Percentiles rank a stretch among this genome's conserved stretches.
Evolutionary conservation across 495 filamentous ascomycete genomes (phyloP).

Genomic region (Chlorociboria aeruginascens): DNA sequence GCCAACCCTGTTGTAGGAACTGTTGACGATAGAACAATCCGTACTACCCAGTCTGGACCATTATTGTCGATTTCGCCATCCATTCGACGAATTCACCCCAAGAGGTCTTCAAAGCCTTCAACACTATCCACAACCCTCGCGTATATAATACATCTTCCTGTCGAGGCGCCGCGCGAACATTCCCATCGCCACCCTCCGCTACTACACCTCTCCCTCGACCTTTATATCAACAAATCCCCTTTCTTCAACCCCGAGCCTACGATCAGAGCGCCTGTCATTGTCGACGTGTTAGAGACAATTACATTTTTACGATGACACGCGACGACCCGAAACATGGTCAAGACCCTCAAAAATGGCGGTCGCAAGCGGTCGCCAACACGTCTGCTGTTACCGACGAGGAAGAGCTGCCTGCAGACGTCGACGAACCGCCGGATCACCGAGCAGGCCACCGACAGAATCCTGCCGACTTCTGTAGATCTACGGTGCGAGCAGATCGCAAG

Average conservation of each 20-base stretch:
- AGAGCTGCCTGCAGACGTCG: conserved; percentile 34
- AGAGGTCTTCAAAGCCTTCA: conserved; percentile 1
- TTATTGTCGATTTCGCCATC: not conserved
- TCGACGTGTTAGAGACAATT: no score
- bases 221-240: not conserved
- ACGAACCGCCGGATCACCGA: conserved; percentile 38
- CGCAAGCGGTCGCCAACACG: conserved; percentile 7
- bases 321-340: conserved; percentile 7
- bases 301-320: conserved; percentile 6
- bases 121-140: not conserved
- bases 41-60: not conserved
- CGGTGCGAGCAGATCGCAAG: conserved; percentile 36
- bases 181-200: conserved; percentile 5
- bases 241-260: not conserved
- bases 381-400: conserved; percentile 26
- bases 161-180: not conserved
- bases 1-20: not conserved
- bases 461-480: conserved; percentile 30
- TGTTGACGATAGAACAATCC: not conserved
- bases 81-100: not conserved
- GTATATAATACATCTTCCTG: not conserved
- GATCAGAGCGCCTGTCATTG: no score
- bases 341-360: conserved; percentile 15
- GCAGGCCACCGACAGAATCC: conserved; percentile 17
- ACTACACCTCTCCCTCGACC: not conserved